phyloP scores from a whole-genome alignment of 805 yeast genomes.

The Metschnikowia dekortorum region DNA sequence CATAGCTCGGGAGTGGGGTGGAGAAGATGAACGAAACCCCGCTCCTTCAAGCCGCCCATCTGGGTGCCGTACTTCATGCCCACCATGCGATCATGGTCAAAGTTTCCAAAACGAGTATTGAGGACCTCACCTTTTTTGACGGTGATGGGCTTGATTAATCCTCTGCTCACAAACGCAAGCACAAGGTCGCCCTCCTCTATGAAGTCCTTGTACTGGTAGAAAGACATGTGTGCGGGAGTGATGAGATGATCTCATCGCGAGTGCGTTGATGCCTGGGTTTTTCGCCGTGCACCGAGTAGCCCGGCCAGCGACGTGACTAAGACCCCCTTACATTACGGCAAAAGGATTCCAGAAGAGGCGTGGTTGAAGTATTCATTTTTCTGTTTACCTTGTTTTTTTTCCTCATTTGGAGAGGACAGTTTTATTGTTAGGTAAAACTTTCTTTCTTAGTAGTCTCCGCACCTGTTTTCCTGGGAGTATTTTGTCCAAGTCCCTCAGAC shows the following conservation, averaged over 20 bases:
- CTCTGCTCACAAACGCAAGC: conserved; percentile 79
- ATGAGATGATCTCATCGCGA: conserved; percentile 2
- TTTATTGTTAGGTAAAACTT: too few species aligned
- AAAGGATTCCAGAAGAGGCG: too few species aligned
- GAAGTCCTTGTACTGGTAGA: conserved; percentile 55
- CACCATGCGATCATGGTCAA: conserved; percentile 79
- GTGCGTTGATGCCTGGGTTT: not conserved
- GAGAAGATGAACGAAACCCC: conserved; percentile 80
- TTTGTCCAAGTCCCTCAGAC: too few species aligned
- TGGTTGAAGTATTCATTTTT: too few species aligned
- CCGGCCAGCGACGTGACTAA: not conserved
- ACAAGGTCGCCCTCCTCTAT: conserved; percentile 86
- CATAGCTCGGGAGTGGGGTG: conserved; percentile 95
- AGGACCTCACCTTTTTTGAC: conserved; percentile 57
- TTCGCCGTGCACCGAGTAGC: not conserved
- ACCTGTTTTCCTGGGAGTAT: too few species aligned
- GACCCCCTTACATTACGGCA: too few species aligned
- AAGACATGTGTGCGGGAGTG: conserved; percentile 37
- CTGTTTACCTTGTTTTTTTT: too few species aligned
- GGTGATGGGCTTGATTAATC: conserved; percentile 68
- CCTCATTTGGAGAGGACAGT: too few species aligned
- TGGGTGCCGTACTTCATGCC: conserved; percentile 83
- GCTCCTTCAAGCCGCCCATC: conserved; percentile 66
- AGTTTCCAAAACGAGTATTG: conserved; percentile 86
- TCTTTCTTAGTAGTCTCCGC: too few species aligned